Evolutionary conservation across 345 rosid genomes (phyloP), one percentile per base, ranked within the genome.

Genomic region (Arabis alpina): DNA sequence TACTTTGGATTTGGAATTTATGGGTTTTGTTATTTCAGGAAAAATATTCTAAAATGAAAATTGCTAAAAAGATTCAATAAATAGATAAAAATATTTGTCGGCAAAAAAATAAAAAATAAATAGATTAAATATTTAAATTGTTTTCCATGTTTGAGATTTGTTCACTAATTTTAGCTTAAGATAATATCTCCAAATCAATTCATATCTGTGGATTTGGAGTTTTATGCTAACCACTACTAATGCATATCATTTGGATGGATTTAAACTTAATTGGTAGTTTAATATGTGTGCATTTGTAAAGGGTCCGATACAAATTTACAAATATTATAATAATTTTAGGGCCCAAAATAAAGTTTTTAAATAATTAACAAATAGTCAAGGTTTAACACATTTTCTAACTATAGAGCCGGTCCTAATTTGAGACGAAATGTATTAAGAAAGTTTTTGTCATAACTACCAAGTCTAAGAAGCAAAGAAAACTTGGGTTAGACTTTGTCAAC

Each of bases 1-100:
- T 89, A 14, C 61, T 85, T 64, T 91, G 98, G 97, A 74, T 93
- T 61, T 62, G 79, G 25, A 91, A 87, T 68, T 81, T 91, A 72
- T 93, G 98, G 94, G 61, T 79, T 24, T 77, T 84, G 27, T 82
- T 82, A 49, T 77, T 72, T 63, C 67, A 80, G 61, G 88, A 82
- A 59, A 75, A 72, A 68, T 76, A 72, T 49, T 76, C 53, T 13
- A 79, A 19, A 19, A 19, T 5, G 5, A 28, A 72, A 70, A 76
- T 64, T 61, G 69, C 76, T 4, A 80, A 83, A 79, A 66, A 58
- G 12, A 16, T 60, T 2, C 39, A 42, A 6, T 45, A 30, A 39
- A 34, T 34, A 34, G 30, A 14, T 24, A 10, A 7, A n/a, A n/a
- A n/a, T n/a, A n/a, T n/a, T n/a, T n/a, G n/a, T n/a, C n/a, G n/a